A percentile compares a stretch with the other conserved stretches of the same genome.
Evolutionary conservation across 768 basidiomycete species (phyloP).

Genomic region (Amanita molliuscula): DNA sequence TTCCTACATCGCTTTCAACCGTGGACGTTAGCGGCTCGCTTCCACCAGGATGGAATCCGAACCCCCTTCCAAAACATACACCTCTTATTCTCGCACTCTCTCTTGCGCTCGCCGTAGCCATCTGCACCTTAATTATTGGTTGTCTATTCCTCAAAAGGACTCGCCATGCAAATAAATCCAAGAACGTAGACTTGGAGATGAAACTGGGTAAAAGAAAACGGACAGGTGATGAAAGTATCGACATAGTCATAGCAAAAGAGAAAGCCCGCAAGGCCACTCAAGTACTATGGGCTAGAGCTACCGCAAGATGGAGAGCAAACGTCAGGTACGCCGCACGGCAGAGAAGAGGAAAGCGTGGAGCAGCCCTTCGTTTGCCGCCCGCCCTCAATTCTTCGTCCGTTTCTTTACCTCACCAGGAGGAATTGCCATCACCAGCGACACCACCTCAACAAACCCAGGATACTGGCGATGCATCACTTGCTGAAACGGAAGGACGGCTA

Average conservation of each 20-base stretch:
- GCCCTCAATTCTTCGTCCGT: conserved; percentile 17
- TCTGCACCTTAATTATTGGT: conserved; percentile 49
- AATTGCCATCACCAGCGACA: conserved; percentile 6
- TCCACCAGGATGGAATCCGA: conserved; percentile 43
- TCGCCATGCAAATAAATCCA: conserved; percentile 18
- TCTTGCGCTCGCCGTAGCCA: conserved; percentile 50
- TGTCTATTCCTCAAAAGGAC: conserved; percentile 53
- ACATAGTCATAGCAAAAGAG: conserved; percentile 33
- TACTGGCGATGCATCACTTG: neutral
- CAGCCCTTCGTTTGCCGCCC: conserved; percentile 15
- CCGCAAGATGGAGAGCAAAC: conserved; percentile 59
- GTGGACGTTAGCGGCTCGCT: conserved; percentile 25
- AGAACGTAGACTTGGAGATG: conserved; percentile 42
- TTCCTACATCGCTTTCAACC: conserved; percentile 13
- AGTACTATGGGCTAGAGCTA: conserved; percentile 55
- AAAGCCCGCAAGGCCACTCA: conserved; percentile 38
- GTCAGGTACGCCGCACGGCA: conserved; percentile 51
- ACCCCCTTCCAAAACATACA: conserved; percentile 21
- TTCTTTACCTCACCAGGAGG: neutral
- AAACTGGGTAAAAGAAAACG: conserved; percentile 23
- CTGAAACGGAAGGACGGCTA: neutral
- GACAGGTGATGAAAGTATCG: conserved; percentile 11
- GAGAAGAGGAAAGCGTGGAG: conserved; percentile 33
- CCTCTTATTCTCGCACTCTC: conserved; percentile 46
- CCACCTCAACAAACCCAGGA: neutral